A percentile compares a stretch with the other conserved stretches of the same genome.
Conservation (phyloP, 2,329 filamentous ascomycete species). For the Teratosphaeria pseudoeucalypti region DNA sequence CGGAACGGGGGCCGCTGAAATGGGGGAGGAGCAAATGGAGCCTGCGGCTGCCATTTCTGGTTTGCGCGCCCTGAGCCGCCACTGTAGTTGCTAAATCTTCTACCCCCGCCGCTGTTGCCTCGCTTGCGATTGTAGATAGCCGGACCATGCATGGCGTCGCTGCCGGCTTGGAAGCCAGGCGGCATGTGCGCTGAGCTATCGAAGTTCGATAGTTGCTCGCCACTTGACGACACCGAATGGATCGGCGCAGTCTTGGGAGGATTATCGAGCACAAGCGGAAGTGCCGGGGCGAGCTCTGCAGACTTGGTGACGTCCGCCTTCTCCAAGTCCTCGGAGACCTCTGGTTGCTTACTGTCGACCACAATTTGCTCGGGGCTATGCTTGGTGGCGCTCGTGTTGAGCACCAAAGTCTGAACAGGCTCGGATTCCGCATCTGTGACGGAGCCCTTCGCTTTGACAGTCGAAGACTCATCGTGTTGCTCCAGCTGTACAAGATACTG, state of each 20-base stretch:
- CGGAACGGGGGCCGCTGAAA: neutral
- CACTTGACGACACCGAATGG: neutral
- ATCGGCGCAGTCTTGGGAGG: neutral
- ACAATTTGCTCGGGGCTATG: neutral
- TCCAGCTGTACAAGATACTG: slow-evolving; percentile 2
- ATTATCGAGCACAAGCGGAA: neutral
- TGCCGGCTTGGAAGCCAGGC: neutral
- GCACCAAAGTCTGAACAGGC: neutral
- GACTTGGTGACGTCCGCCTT: neutral
- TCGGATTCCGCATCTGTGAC: neutral
- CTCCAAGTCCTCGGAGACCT: neutral
- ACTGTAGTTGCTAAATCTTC: neutral
- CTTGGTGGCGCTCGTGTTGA: neutral
- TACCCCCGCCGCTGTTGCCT: neutral
- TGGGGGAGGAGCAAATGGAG: neutral
- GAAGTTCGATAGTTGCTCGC: neutral
- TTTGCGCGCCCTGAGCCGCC: neutral
- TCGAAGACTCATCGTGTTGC: neutral
- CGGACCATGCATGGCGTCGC: neutral
- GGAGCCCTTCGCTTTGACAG: neutral
- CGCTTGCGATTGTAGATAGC: neutral
- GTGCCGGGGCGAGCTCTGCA: neutral
- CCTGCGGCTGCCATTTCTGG: neutral
- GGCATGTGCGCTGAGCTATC: neutral
- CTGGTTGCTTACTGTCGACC: neutral